These are phyloP conservation scores for Zoysia japonica DNA, from an alignment of 176 grass and related monocot genomes.

Conservation along the genomic window DNA sequence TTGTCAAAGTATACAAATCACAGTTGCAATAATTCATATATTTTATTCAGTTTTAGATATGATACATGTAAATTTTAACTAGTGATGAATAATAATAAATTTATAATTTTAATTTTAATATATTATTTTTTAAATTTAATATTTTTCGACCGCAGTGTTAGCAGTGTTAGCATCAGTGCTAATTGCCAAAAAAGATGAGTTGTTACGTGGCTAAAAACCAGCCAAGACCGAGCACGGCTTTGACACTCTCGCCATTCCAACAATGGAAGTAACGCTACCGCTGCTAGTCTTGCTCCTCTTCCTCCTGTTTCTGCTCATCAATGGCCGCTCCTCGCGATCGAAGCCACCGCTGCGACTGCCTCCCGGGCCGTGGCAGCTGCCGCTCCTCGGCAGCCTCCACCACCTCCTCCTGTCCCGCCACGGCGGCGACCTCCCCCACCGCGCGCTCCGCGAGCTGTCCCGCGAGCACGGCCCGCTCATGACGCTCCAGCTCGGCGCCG, in stretches of 20 bases:
- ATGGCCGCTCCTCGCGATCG: not conserved
- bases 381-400: constrained; percentile 42
- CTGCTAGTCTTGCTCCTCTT: not conserved
- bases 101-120: no score
- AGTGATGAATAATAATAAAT: no score
- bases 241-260: not conserved
- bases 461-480: constrained; percentile 32
- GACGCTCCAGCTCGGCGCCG: constrained; percentile 37
- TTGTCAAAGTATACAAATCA: not conserved
- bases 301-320: not conserved
- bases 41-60: not conserved
- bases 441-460: constrained; percentile 4
- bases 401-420: constrained; percentile 28
- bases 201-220: no score
- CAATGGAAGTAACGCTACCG: not conserved
- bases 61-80: no score
- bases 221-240: no score
- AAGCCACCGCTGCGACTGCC: not conserved
- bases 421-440: constrained; percentile 23
- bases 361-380: constrained; percentile 34
- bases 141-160: no score
- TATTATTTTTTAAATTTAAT: no score
- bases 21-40: not conserved
- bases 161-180: no score
- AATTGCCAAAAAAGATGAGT: no score